Evolutionary conservation across 495 filamentous ascomycete species (phyloP).

Genomic region (Penicillium bialowiezense): DNA sequence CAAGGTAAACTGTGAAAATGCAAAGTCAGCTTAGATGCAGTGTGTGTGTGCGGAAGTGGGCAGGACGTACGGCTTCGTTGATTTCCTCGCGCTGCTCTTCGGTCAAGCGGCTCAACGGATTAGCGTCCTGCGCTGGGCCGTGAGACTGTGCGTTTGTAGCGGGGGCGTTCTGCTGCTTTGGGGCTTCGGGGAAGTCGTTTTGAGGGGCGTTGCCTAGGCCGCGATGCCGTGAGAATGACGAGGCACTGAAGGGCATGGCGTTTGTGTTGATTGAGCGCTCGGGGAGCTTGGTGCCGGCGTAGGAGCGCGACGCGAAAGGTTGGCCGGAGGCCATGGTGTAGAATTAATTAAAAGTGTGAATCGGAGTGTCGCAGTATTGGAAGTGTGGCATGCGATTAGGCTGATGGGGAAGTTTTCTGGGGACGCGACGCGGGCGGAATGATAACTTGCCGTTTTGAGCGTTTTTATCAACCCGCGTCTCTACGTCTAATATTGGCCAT

Average conservation of each 20-base stretch:
- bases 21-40: constrained; percentile 13
- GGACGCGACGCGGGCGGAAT: too few species aligned
- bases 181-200: constrained; percentile 30
- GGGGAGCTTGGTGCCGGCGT: constrained; percentile 46
- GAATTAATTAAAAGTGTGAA: background rate
- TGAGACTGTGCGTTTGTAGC: constrained; percentile 34
- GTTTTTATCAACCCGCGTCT: too few species aligned
- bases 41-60: background rate
- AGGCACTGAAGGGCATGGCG: constrained; percentile 47
- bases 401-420: too few species aligned
- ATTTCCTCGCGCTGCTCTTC: constrained; percentile 91
- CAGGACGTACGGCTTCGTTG: constrained; percentile 72
- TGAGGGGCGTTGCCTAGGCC: constrained; percentile 26
- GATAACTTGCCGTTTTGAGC: too few species aligned
- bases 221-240: constrained; percentile 42
- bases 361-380: too few species aligned
- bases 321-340: constrained; percentile 34
- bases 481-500: too few species aligned
- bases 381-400: too few species aligned
- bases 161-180: constrained; percentile 25
- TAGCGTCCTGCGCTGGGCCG: constrained; percentile 40
- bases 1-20: constrained; percentile 81
- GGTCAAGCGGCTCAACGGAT: constrained; percentile 55
- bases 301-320: constrained; percentile 50
- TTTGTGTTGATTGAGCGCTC: constrained; percentile 45